Base-by-base conservation (phyloP, 352 stramenopile genomes). In the Nothophytophthora sp. region DNA sequence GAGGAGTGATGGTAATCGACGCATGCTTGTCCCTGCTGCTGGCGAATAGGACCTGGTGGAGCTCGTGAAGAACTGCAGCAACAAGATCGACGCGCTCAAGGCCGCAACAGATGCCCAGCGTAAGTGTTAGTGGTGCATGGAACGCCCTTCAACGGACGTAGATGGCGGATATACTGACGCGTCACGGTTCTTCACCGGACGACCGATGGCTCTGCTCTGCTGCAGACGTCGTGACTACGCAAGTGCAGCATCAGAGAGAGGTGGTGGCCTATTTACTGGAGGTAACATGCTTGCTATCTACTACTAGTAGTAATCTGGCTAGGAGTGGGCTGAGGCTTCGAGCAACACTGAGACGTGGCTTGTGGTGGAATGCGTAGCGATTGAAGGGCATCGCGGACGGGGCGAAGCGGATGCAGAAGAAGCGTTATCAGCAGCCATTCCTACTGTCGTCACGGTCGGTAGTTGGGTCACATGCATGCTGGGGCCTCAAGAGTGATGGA, bases 331-430 rank as follows among this genome's bases (percentile, higher is more conserved):
- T 2, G 15, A 10, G 7, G 19, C 13, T 1, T 41, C 20, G 15
- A 41, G 3, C 19, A 44, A 5, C 15, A 41, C 19, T 51, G 3
- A 13, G 10, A 32, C 25, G 29, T 28, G 37, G 34, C 11, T 19
- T 38, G 12, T 19, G 18, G 23, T 23, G 7, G 22, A 27, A 24
- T 32, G 19, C 45, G 22, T 13, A 92, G 81, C 73, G 80, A 5
- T 55, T 92, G 37, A 90, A 92, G 37, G 69, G 38, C 34, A 76
- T 88, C 16, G 73, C 80, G 22, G 67, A 80, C 20, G 61, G 43
- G 18, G 72, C 77, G 4, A 92, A 92, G 64, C 64, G 72, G 19
- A 79, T 92, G 69, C 82, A 92, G 64, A 90, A 89, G 45, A 73
- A 66, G 38, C 66, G 82, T 34, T 81, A 75, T 20, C 53, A 81